Evolutionary conservation across 2,329 filamentous ascomycete species (phyloP).

Genomic region (Fusarium nematophilum): DNA sequence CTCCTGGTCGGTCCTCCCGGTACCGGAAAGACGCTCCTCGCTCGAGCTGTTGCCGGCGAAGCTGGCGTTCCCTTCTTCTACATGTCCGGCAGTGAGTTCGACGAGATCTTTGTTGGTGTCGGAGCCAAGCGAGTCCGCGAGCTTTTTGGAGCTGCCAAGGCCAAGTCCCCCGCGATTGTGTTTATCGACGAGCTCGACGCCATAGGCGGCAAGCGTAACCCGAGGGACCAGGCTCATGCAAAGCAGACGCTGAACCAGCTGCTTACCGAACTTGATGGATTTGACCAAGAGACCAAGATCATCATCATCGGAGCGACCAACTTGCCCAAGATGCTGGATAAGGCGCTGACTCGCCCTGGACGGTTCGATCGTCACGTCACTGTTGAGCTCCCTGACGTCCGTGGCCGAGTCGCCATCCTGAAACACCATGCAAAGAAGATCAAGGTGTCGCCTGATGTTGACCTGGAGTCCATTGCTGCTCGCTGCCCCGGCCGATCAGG

Average conservation of each 20-base stretch:
- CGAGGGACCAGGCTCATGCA: constrained; percentile 91
- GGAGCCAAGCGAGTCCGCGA: constrained; percentile 96
- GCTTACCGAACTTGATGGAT: constrained; percentile 95
- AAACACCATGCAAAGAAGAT: constrained; percentile 95
- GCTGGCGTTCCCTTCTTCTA: constrained; percentile 99
- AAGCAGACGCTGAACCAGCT: constrained; percentile 98
- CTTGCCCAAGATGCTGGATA: constrained; percentile 93
- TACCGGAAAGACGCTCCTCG: constrained; percentile 96
- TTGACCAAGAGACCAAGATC: constrained; percentile 92
- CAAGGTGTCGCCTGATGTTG: constrained; percentile 82
- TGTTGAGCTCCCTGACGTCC: constrained; percentile 91
- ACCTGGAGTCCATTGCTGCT: constrained; percentile 84
- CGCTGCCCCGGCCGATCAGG: constrained; percentile 93
- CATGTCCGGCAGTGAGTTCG: constrained; percentile 99
- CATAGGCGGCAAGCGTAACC: constrained; percentile 93
- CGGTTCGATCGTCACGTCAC: constrained; percentile 94
- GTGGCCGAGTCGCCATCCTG: constrained; percentile 91
- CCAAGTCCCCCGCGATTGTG: constrained; percentile 90
- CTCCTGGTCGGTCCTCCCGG: constrained; percentile 94
- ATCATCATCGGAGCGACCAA: constrained; percentile 98
- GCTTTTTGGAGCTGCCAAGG: constrained; percentile 83
- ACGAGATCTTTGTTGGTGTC: constrained; percentile 97
- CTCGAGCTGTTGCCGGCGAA: constrained; percentile 94
- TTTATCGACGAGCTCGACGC: constrained; percentile 96
- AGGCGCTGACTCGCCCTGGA: constrained; percentile 91